These are phyloP conservation scores for Turnera subulata DNA, from an alignment of 345 rosid species.

Conservation along the genomic window DNA sequence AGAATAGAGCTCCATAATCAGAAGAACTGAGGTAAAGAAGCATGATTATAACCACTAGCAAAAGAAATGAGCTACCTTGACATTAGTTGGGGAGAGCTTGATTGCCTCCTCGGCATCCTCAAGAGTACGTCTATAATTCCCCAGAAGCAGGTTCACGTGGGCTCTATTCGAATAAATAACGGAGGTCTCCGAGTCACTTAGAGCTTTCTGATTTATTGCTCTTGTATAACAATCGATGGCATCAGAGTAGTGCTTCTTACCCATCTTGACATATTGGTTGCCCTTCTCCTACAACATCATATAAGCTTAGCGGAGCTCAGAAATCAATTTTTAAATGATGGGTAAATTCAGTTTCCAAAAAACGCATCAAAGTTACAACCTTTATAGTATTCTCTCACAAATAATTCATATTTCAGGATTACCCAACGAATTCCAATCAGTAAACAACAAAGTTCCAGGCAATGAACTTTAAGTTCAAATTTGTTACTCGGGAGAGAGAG, in stretches of 20 bases:
- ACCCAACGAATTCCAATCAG: background rate
- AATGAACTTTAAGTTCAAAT: background rate
- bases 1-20: background rate
- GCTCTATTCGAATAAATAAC: slow-evolving; percentile 75
- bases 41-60: background rate
- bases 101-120: slow-evolving; percentile 73
- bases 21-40: background rate
- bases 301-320: background rate
- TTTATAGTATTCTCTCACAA: background rate
- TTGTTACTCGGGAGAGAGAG: too few species aligned
- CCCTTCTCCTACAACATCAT: slow-evolving; percentile 62
- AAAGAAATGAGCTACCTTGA: slow-evolving; percentile 48
- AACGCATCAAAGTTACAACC: background rate
- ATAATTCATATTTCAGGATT: background rate
- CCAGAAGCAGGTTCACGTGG: slow-evolving; percentile 76
- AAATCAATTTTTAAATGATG: background rate
- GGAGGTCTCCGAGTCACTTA: slow-evolving; percentile 57
- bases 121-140: slow-evolving; percentile 75
- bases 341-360: background rate
- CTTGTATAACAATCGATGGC: slow-evolving; percentile 79
- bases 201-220: slow-evolving; percentile 62
- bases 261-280: slow-evolving; percentile 76
- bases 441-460: too few species aligned
- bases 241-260: slow-evolving; percentile 74
- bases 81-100: slow-evolving; percentile 44